These are phyloP conservation scores for Liquidambar formosana DNA, from an alignment of 164 flowering plant species.

Conservation along the genomic window DNA sequence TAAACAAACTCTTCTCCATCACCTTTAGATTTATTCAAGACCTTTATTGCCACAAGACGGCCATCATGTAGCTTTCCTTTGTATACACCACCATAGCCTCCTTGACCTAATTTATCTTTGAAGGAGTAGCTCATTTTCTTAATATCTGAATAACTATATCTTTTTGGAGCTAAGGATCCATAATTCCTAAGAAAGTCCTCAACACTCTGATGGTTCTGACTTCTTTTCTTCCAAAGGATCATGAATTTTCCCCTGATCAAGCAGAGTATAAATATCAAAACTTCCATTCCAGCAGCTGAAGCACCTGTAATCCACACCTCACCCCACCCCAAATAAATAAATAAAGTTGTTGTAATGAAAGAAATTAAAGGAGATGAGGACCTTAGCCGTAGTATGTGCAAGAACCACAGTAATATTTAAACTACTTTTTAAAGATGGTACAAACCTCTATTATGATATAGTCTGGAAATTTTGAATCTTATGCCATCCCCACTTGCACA, in stretches of 20 bases:
- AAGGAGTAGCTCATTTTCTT: constrained; percentile 41
- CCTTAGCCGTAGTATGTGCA: too few species aligned
- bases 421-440: too few species aligned
- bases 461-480: too few species aligned
- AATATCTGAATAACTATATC: constrained; percentile 31
- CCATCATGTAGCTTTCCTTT: constrained; percentile 43
- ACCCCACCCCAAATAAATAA: too few species aligned
- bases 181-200: constrained; percentile 23
- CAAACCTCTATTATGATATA: too few species aligned
- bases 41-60: constrained; percentile 41
- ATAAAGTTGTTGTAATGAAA: too few species aligned
- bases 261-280: background rate
- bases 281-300: background rate
- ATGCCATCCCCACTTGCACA: too few species aligned
- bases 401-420: too few species aligned
- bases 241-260: background rate
- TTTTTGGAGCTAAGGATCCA: constrained; percentile 24
- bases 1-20: constrained; percentile 34
- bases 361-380: too few species aligned
- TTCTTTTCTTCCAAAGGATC: constrained; percentile 1
- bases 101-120: constrained; percentile 40
- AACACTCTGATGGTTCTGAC: background rate
- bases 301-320: background rate
- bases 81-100: constrained; percentile 49
- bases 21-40: constrained; percentile 29